Base-by-base conservation (phyloP, 1,284 basidiomycete species). In the Boletus albobrunnescens region DNA sequence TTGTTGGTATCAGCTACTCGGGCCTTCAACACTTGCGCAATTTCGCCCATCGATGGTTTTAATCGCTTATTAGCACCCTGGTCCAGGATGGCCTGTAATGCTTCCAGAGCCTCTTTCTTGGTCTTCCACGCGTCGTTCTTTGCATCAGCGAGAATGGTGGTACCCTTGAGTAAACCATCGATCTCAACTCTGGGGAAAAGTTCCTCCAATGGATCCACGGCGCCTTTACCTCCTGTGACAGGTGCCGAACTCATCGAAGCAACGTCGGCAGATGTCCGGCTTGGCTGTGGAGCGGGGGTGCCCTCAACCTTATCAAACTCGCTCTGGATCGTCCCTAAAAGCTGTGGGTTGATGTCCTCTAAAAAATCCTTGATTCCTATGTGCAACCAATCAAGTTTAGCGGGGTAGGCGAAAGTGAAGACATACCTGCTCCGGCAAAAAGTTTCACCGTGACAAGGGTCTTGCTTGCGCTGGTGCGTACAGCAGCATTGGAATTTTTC, bases 101-200 rank as follows among this genome's bases (percentile, higher is more conserved):
- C 75, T 63, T 99, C 96, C 46, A 99, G 75, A 1, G 90, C 94
- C 62, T 97, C 96, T 68, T 99, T 99, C 70, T 95, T 88, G 6
- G 82, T 84, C 71, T 99, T 99, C 96, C 96, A 99, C 0, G 91
- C 85, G 57, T 98, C 96, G 56, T 83, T 92, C 70, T 91, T 91
- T 10, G 84, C 78, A 59, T 93, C 91, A 1, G 82, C 74, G 23
- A 94, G 70, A 39, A 98, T 87, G 2, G 82, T 82, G 0, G 91
- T 91, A n/a, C 86, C 83, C 51, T 88, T 86, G 31, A 99, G 73
- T 20, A 99, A 70, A 48, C 82, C 78, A 58, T 99, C 95, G 39
- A 99, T 74, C 58, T 99, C 95, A 24, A 97, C 90, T 23, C 96
- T 83, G 16, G 96, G 96, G 62, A 97, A 94, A 20, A 99, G 76